Evolutionary conservation across 2,329 filamentous ascomycete genomes (phyloP).

Genomic region (Plectosphaerella cucumerina): DNA sequence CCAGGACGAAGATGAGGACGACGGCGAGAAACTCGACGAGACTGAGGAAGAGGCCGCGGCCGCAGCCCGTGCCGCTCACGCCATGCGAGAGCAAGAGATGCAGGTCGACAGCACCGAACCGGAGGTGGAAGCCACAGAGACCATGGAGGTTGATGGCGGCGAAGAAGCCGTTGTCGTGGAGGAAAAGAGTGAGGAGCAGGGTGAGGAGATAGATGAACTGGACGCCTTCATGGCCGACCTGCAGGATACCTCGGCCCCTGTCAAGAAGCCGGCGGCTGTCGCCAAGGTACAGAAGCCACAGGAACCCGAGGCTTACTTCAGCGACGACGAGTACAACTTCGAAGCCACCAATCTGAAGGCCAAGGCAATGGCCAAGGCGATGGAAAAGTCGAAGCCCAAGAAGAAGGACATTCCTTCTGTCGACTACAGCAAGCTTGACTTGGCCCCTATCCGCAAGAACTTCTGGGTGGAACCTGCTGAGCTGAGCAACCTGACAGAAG

Average conservation of each 20-base stretch:
- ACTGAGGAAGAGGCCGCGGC: slow-evolving; percentile 87
- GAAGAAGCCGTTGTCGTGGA: slow-evolving; percentile 69
- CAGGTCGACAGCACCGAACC: slow-evolving; percentile 42
- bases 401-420: slow-evolving; percentile 92
- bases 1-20: slow-evolving; percentile 63
- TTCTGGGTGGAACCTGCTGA: slow-evolving; percentile 93
- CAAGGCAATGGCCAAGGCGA: slow-evolving; percentile 37
- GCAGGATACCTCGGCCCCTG: slow-evolving; percentile 33
- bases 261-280: slow-evolving; percentile 8
- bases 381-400: slow-evolving; percentile 57
- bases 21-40: slow-evolving; percentile 70
- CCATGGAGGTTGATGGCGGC: slow-evolving; percentile 54
- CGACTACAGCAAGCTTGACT: slow-evolving; percentile 81
- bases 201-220: slow-evolving; percentile 79
- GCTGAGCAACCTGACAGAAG: slow-evolving; percentile 75
- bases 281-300: slow-evolving; percentile 43
- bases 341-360: slow-evolving; percentile 44
- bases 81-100: slow-evolving; percentile 70
- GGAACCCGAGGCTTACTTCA: slow-evolving; percentile 82
- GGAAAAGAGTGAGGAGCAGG: slow-evolving; percentile 49
- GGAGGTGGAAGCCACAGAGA: slow-evolving; percentile 44
- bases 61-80: slow-evolving; percentile 78
- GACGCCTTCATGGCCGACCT: slow-evolving; percentile 93
- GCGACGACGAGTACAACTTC: slow-evolving; percentile 70
- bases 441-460: slow-evolving; percentile 84